Evolutionary conservation across 2,329 filamentous ascomycete genomes (phyloP).

Genomic region (Diaporthe sp.): DNA sequence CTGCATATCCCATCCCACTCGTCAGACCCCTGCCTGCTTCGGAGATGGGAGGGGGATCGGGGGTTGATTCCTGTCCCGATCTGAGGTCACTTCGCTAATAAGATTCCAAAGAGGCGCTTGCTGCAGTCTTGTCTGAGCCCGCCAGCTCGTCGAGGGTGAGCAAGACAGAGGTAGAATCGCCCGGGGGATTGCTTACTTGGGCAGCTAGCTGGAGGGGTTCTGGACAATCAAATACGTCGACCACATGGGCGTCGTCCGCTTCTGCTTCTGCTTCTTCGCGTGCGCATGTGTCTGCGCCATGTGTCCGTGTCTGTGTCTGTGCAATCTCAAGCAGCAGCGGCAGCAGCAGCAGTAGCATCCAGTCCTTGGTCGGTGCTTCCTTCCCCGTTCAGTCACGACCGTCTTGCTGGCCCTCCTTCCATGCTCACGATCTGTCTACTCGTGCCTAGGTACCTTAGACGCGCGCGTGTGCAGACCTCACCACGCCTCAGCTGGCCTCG

Average conservation of each 20-base stretch:
- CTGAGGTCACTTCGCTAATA: not conserved
- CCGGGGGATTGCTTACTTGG: not conserved
- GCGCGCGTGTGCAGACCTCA: conserved; percentile 12
- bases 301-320: not conserved
- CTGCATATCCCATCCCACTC: not conserved
- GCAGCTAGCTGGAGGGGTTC: not conserved
- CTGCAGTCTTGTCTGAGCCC: too few relatives aligned
- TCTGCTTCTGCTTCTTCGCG: not conserved
- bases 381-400: not conserved
- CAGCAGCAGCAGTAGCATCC: too few relatives aligned
- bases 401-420: not conserved
- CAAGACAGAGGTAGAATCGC: too few relatives aligned
- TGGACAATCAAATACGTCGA: not conserved
- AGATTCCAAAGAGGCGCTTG: too few relatives aligned
- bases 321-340: not conserved
- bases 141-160: not conserved
- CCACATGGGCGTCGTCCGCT: conserved; percentile 4
- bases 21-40: conserved; percentile 17
- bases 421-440: not conserved
- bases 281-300: not conserved
- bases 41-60: conserved; percentile 21
- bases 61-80: not conserved
- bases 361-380: too few relatives aligned
- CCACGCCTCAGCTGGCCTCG: not conserved
- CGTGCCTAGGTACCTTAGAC: not conserved